Conservation (phyloP, 2,329 filamentous ascomycete species). For the Penicillium nordicum region DNA sequence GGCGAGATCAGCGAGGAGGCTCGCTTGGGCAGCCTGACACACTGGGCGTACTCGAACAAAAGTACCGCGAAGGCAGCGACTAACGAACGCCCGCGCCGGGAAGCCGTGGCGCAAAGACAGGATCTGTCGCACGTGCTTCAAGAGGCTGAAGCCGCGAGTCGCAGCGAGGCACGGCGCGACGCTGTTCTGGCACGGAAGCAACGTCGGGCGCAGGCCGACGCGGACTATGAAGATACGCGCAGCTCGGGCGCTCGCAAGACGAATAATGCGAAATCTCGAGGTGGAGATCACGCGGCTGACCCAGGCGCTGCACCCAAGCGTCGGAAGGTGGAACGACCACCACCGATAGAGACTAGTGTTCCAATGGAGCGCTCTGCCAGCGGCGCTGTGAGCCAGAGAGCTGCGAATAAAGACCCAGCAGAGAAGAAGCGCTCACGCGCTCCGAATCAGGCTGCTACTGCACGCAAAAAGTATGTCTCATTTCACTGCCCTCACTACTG, state of each 20-base stretch:
- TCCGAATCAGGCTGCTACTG: slow-evolving; percentile 59
- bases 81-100: slow-evolving; percentile 71
- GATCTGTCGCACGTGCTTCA: slow-evolving; percentile 66
- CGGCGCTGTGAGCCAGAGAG: slow-evolving; percentile 34
- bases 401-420: slow-evolving; percentile 59
- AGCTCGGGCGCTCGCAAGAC: slow-evolving; percentile 54
- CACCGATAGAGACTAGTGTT: slow-evolving; percentile 29
- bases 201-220: slow-evolving; percentile 68
- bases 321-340: slow-evolving; percentile 72
- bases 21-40: slow-evolving; percentile 82
- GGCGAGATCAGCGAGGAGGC: slow-evolving; percentile 91
- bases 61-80: slow-evolving; percentile 55
- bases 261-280: slow-evolving; percentile 50
- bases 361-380: slow-evolving; percentile 44
- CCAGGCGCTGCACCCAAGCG: slow-evolving; percentile 56
- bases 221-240: slow-evolving; percentile 69
- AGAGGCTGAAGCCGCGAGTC: slow-evolving; percentile 77
- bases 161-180: slow-evolving; percentile 81
- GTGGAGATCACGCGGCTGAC: slow-evolving; percentile 27
- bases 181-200: slow-evolving; percentile 74
- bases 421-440: slow-evolving; percentile 70
- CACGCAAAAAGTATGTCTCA: slow-evolving; percentile 69
- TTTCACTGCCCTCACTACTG: neutral
- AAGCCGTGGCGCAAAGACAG: slow-evolving; percentile 68
- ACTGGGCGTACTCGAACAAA: slow-evolving; percentile 93